Evolutionary conservation across 768 basidiomycete genomes (phyloP).

Genomic region (Leucosporidium creatinivorum): DNA sequence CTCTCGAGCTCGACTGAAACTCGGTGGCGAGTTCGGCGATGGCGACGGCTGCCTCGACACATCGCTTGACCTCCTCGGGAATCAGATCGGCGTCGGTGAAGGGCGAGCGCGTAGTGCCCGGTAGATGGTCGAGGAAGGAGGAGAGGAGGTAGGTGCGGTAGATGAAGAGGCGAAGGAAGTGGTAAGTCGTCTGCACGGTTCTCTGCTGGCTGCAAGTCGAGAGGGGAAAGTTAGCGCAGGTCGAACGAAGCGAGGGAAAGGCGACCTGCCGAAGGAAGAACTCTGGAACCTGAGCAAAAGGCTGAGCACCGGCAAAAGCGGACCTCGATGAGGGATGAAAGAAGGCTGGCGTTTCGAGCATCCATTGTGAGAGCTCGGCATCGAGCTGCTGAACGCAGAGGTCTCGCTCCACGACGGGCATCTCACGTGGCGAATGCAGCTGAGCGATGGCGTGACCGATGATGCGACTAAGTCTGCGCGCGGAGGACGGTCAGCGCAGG

Average conservation of each 20-base stretch:
- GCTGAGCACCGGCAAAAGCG: neutral
- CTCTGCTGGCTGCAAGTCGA: neutral
- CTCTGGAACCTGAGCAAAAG: neutral
- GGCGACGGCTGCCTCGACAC: neutral
- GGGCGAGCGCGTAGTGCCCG: neutral
- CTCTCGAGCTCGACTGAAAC: neutral
- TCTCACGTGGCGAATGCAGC: neutral
- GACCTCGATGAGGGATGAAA: neutral
- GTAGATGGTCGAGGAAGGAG: slow-evolving; percentile 1
- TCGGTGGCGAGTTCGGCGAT: neutral
- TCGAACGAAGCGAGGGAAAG: neutral
- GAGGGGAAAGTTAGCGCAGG: neutral
- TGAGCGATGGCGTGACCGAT: neutral
- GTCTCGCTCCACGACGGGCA: neutral
- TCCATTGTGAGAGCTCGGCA: neutral
- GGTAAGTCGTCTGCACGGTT: neutral
- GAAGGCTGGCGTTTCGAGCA: neutral
- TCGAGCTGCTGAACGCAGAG: neutral
- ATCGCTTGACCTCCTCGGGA: neutral
- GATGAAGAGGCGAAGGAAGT: slow-evolving; percentile 3
- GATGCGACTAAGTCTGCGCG: neutral
- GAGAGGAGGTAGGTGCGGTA: slow-evolving; percentile 2
- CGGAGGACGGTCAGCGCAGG: neutral
- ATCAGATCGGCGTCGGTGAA: neutral
- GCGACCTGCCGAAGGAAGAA: neutral